Conservation (phyloP, 192 early-diverging fungal genomes). For the Rhizophagus prolifer region DNA sequence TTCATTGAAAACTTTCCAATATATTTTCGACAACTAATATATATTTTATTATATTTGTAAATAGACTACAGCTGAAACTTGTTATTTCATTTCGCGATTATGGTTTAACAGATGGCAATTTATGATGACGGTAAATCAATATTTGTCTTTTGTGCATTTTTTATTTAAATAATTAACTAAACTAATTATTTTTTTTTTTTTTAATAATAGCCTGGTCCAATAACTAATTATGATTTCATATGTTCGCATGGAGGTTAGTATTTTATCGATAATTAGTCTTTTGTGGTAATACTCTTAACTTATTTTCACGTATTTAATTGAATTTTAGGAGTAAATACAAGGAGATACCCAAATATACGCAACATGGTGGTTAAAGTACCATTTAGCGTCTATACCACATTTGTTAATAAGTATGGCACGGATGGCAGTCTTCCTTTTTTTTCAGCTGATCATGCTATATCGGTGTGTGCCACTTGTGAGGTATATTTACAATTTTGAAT, state of each 20-base stretch:
- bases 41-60: not conserved
- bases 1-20: not conserved
- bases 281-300: not conserved
- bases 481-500: not conserved
- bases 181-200: not conserved
- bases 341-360: constrained; percentile 30
- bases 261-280: not conserved
- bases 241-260: constrained; percentile 41
- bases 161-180: not conserved
- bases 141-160: not conserved
- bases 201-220: constrained; percentile 38
- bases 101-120: constrained; percentile 44
- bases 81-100: constrained; percentile 36
- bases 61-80: not conserved
- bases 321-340: constrained; percentile 37
- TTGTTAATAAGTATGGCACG: constrained; percentile 39
- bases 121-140: constrained; percentile 31
- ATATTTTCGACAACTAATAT: not conserved
- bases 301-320: not conserved
- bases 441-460: not conserved
- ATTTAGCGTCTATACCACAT: constrained; percentile 35
- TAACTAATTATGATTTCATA: constrained; percentile 46
- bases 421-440: constrained; percentile 37
- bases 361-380: constrained; percentile 43
- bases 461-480: not conserved